A percentile compares a stretch with the other conserved stretches of the same genome.
Conservation (phyloP, 257 asterid species). For the Solanum medicagineum region DNA sequence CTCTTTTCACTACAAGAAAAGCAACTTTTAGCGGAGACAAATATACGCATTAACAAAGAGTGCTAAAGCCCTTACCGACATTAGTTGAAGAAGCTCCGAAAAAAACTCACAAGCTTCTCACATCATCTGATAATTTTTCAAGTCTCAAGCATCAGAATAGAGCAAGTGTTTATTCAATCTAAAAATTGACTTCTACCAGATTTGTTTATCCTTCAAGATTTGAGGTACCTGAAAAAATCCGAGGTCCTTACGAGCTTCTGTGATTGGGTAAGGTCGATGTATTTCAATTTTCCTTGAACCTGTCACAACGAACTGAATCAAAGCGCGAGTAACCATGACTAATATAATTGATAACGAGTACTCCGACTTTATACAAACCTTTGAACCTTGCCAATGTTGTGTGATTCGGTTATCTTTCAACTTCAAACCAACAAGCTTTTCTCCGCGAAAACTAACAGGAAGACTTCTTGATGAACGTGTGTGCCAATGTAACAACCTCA, state of each 20-base stretch:
- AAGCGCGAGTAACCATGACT: neutral
- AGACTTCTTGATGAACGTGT: neutral
- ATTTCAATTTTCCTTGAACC: neutral
- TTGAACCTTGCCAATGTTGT: neutral
- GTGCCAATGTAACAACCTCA: neutral
- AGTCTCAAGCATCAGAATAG: neutral
- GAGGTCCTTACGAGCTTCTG: neutral
- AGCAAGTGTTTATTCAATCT: neutral
- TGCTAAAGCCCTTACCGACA: neutral
- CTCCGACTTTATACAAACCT: neutral
- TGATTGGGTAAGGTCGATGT: conserved; percentile 9
- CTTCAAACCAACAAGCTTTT: neutral
- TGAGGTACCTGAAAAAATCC: neutral
- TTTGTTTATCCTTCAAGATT: conserved; percentile 3
- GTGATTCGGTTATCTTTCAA: neutral
- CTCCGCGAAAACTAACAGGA: neutral
- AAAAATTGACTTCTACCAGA: neutral
- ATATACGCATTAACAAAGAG: too few species aligned
- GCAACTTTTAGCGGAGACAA: too few species aligned
- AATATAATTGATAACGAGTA: too few species aligned
- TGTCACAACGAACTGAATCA: neutral
- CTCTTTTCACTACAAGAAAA: neutral
- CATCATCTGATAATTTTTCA: neutral
- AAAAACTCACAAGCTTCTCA: neutral
- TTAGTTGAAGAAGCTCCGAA: conserved; percentile 1